Evolutionary conservation across 2,329 filamentous ascomycete genomes (phyloP), one percentile per base, ranked within the genome.

Genomic region (Fusarium tricinctum): DNA sequence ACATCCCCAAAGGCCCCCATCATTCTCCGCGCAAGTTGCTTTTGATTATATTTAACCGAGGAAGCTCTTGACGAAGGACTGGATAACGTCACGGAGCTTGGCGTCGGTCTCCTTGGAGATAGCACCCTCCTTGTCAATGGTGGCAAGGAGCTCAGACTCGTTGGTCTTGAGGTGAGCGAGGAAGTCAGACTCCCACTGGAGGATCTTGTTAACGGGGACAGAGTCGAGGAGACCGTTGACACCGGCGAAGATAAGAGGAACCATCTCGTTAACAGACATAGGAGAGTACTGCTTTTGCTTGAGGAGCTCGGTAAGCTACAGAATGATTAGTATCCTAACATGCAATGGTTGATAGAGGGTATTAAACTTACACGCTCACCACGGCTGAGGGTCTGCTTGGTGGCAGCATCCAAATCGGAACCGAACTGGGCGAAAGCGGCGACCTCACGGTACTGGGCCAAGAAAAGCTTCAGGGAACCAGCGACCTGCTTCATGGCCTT

Each of bases 401-500:
- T 99, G 76, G 96, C 90, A 77, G 96, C 96, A 86, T 99, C 96
- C 76, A 99, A 88, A 89, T 99, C 96, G 81, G 96, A 99, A 91
- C 96, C 96, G 90, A 99, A 99, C 87, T 99, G 96, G 78, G 96
- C 95, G 86, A 99, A 99, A 77, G 96, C 96, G 79, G 96, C 96
- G 71, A 99, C 96, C 86, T 99, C 96, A 96, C 96, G 96, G 91
- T 99, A 99, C 88, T 99, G 96, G 78, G 96, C 96, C 92, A 99
- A 93, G 94, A 98, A 99, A 78, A 99, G 94, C 91, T 99, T 99
- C 81, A 99, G 89, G 76, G 95, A 98, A 90, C 96, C 96, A 80
- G 96, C 96, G 78, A 99, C 96, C 89, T 99, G 96, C 91, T 99
- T 99, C 96, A 99, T 99, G 86, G 96, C 94, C 93, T 98, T 99